Evolutionary conservation across 371 early-diverging fungal species (phyloP), one percentile per base, ranked within the genome.

Genomic region (Batrachochytrium dendrobatidis): DNA sequence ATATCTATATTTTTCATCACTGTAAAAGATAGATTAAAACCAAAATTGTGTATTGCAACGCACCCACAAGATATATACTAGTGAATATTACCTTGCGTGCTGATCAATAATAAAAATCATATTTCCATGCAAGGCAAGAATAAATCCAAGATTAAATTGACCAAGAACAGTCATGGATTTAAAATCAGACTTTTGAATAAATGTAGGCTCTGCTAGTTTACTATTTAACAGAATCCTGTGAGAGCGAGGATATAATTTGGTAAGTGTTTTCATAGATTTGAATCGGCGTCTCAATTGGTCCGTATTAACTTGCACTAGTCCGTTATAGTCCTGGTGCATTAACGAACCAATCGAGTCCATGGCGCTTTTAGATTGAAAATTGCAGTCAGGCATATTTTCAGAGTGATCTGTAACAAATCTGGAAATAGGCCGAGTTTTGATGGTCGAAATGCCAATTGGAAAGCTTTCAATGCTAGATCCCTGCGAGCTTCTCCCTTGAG

Each of bases 101-200:
- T 99, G 99, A 74, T 99, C 99, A 46, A 99, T 82, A 49, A 97
- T 90, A 68, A 92, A 94, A 1, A 99, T 73, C 60, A 90, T 88
- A 22, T 71, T 68, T 18, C 69, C 73, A 25, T 91, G 69, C 2
- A 72, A 63, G 0, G 81, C 83, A n/a, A 99, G 73, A 46, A 99
- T 96, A 70, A 99, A 99, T 0, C 99, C 99, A 33, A 84, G 81
- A 65, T 99, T 99, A 72, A 99, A 99, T 69, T 99, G 99, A 0
- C 99, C 99, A 3, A 98, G 51, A 5, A 99, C 72, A 46, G 82
- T 56, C 91, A 99, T 93, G 4, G 65, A 56, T 15, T 50, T 55
- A 71, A 99, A 96, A 63, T 98, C 97, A 0, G 58, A 53, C 67
- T 95, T 94, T 49, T 68, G 61, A 33, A 94, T 86, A 7, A 83